These are phyloP conservation scores for Xylogone sp. DNA, from an alignment of 2,329 filamentous ascomycete genomes.

Conservation along the genomic window DNA sequence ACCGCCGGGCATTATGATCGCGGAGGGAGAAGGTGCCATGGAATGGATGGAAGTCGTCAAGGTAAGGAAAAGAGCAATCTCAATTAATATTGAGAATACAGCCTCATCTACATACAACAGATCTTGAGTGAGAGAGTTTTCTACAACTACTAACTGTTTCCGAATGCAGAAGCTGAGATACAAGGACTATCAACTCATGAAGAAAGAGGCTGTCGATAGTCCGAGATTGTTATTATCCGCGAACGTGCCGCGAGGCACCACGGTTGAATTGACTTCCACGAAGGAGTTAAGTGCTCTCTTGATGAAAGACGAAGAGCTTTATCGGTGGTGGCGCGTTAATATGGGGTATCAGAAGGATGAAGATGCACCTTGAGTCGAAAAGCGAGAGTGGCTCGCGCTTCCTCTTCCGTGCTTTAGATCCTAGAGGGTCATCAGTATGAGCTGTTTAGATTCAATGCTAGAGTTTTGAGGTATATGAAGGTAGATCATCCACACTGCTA, in stretches of 20 bases:
- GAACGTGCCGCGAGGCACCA: neutral
- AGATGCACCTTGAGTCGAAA: conserved; percentile 5
- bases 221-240: neutral
- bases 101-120: too few relatives aligned
- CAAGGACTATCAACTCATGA: conserved; percentile 24
- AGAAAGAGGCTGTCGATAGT: conserved; percentile 16
- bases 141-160: too few relatives aligned
- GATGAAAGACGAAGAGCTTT: conserved; percentile 13
- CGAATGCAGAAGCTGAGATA: conserved; percentile 27
- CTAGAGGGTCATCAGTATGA: too few relatives aligned
- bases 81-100: neutral
- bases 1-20: conserved; percentile 75
- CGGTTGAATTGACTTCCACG: conserved; percentile 15
- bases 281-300: conserved; percentile 19
- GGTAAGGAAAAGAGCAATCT: conserved; percentile 13
- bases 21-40: conserved; percentile 39
- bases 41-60: conserved; percentile 23
- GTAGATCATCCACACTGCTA: too few relatives aligned
- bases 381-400: too few relatives aligned
- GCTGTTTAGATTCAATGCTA: too few relatives aligned
- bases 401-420: too few relatives aligned
- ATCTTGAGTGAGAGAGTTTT: too few relatives aligned
- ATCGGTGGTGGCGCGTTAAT: conserved; percentile 22
- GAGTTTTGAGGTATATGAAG: too few relatives aligned
- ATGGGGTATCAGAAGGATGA: conserved; percentile 21